Base-by-base conservation (phyloP, 163 green algal species). In the Chlamydomonas reinhardtii region DNA sequence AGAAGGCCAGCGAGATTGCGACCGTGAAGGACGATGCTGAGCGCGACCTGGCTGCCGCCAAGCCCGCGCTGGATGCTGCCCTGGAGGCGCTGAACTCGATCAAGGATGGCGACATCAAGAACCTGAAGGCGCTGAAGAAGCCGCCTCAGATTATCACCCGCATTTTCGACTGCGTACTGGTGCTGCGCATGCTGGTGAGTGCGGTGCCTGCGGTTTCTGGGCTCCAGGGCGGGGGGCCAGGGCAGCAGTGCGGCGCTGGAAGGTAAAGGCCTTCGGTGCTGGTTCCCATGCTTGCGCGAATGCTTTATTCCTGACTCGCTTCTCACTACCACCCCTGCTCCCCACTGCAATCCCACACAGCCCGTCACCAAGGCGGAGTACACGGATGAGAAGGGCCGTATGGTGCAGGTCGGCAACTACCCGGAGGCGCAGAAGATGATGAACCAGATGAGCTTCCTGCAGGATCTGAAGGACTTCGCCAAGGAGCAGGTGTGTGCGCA, bases 41-140 rank as follows among this genome's bases (percentile, higher is more conserved):
- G 92, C 92, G 89, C 20, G 97, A 99, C 75, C 92, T 99, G 62
- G 93, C 93, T 0, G 94, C 94, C 32, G 97, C 97, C 43, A 96
- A 98, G 91, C 97, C 97, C 35, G 97, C 97, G 14, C 92, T 99
- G 62, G 96, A 99, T 56, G 94, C 95, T 22, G 97, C 96, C 0
- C 87, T 99, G 71, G 88, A 92, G 16, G 97, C 97, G 4, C 90
- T 99, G 35, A 97, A 98, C 91, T 97, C 93, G 73, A 98, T 99
- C 93, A 96, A 94, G 32, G 92, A 93, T 37, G 98, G 97, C 85
- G 97, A 99, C 89, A 99, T 99, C 86, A 91, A 89, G 4, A 87
- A 89, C 16, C 92, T 99, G 20, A 99, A 99, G 94, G 95, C 97
- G 39, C 94, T 99, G 14, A 99, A 98, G 90, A 99, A 98, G 86